Evolutionary conservation across 768 basidiomycete genomes (phyloP).

Genomic region (Suillus clintonianus): DNA sequence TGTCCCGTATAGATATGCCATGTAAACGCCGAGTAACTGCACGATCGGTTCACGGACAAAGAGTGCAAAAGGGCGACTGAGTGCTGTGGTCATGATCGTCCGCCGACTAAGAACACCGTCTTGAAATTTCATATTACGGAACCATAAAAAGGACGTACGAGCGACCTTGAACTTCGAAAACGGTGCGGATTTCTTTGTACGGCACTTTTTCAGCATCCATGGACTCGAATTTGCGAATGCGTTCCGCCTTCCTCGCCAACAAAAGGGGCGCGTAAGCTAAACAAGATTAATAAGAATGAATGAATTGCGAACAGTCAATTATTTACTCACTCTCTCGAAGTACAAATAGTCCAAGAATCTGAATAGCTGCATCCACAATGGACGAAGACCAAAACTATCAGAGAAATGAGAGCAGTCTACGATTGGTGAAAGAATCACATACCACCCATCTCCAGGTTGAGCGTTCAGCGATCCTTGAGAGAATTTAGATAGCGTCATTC

Average conservation of each 20-base stretch:
- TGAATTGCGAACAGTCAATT: slow-evolving; percentile 10
- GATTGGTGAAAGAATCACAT: slow-evolving; percentile 19
- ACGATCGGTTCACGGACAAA: slow-evolving; percentile 65
- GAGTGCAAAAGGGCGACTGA: slow-evolving; percentile 69
- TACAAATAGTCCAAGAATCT: slow-evolving; percentile 55
- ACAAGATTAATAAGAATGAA: slow-evolving; percentile 1
- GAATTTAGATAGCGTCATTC: background rate
- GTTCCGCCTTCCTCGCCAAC: slow-evolving; percentile 52
- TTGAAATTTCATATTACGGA: background rate
- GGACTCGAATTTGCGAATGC: slow-evolving; percentile 42
- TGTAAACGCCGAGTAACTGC: slow-evolving; percentile 62
- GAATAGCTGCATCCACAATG: slow-evolving; percentile 56
- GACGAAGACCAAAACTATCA: slow-evolving; percentile 66
- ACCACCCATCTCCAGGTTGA: slow-evolving; percentile 77
- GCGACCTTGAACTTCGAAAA: slow-evolving; percentile 47
- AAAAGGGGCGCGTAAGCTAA: slow-evolving; percentile 31
- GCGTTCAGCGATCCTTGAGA: slow-evolving; percentile 51
- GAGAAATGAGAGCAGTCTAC: background rate
- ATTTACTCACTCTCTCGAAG: slow-evolving; percentile 69
- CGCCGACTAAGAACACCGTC: slow-evolving; percentile 43
- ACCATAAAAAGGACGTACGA: slow-evolving; percentile 37
- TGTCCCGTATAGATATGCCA: slow-evolving; percentile 68
- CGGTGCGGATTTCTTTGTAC: slow-evolving; percentile 42
- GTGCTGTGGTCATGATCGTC: slow-evolving; percentile 49
- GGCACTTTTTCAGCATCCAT: slow-evolving; percentile 51